Evolutionary conservation across 2,329 filamentous ascomycete genomes (phyloP).

Genomic region (Fusarium udum): DNA sequence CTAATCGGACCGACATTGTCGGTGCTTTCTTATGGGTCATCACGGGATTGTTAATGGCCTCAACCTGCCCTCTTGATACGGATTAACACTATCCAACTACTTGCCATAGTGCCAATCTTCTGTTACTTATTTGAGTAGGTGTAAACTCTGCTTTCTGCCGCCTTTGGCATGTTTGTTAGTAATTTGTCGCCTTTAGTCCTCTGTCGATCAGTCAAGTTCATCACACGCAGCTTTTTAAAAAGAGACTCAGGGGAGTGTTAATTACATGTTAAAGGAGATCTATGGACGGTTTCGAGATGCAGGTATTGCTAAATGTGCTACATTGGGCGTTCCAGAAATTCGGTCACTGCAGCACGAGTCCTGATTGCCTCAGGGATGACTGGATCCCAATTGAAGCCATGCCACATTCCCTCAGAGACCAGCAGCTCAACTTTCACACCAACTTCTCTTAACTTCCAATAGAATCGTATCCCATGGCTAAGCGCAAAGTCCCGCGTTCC

Average conservation of each 20-base stretch:
- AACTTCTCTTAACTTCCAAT: not conserved
- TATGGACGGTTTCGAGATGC: fast-evolving
- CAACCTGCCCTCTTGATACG: no score
- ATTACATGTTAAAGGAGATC: fast-evolving
- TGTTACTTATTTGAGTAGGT: no score
- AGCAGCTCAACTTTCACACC: not conserved
- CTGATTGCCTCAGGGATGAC: not conserved
- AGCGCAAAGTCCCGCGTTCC: not conserved
- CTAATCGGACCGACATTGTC: not conserved
- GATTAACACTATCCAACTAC: no score
- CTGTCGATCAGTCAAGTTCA: not conserved
- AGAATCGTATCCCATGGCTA: not conserved
- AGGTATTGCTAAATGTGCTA: fast-evolving
- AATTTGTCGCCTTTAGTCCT: not conserved
- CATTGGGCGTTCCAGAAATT: not conserved
- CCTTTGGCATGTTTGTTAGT: no score
- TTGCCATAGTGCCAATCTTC: no score
- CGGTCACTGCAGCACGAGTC: not conserved
- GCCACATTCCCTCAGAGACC: not conserved
- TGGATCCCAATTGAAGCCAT: not conserved
- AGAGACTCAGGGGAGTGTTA: fast-evolving
- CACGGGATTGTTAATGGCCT: fast-evolving
- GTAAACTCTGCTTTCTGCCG: no score
- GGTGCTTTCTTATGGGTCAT: not conserved
- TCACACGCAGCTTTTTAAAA: not conserved